Percentiles rank a stretch among this genome's conserved stretches.
phyloP scores from a whole-genome alignment of 352 stramenopile species.

The Globisporangium carolinianum region DNA sequence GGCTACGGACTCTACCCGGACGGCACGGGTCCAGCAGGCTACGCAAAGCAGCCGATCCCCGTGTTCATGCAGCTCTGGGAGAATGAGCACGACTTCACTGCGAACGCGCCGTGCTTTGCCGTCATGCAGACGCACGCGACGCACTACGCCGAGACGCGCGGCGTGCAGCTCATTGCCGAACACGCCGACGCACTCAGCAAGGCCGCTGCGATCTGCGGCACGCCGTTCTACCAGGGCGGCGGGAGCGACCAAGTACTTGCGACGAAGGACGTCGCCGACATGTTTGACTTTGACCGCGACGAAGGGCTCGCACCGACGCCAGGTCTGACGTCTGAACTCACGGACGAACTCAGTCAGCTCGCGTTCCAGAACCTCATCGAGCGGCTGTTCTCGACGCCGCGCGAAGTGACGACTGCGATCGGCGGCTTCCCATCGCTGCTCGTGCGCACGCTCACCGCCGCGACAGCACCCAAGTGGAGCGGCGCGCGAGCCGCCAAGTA shows the following conservation, averaged over 20 bases:
- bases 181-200: constrained; percentile 34
- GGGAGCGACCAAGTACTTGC: constrained; percentile 35
- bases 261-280: constrained; percentile 72
- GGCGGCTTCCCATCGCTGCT: constrained; percentile 63
- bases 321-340: constrained; percentile 39
- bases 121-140: constrained; percentile 48
- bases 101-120: constrained; percentile 54
- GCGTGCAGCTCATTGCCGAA: constrained; percentile 28
- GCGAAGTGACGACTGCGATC: constrained; percentile 59
- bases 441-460: constrained; percentile 52
- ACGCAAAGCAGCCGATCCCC: constrained; percentile 53
- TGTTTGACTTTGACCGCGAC: constrained; percentile 67
- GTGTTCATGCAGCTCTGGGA: constrained; percentile 77
- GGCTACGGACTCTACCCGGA: constrained; percentile 68
- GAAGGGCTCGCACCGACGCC: constrained; percentile 38
- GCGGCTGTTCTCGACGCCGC: constrained; percentile 57
- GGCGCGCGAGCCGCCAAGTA: constrained; percentile 46
- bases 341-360: constrained; percentile 41
- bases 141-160: constrained; percentile 31
- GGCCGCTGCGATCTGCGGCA: constrained; percentile 37
- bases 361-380: constrained; percentile 72
- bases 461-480: constrained; percentile 20
- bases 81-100: constrained; percentile 77
- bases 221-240: constrained; percentile 30
- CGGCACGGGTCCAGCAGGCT: constrained; percentile 49